A percentile compares a stretch with the other conserved stretches of the same genome.
These are phyloP conservation scores for Gyromitra esculenta DNA, from an alignment of 2,329 filamentous ascomycete genomes.

Conservation along the genomic window DNA sequence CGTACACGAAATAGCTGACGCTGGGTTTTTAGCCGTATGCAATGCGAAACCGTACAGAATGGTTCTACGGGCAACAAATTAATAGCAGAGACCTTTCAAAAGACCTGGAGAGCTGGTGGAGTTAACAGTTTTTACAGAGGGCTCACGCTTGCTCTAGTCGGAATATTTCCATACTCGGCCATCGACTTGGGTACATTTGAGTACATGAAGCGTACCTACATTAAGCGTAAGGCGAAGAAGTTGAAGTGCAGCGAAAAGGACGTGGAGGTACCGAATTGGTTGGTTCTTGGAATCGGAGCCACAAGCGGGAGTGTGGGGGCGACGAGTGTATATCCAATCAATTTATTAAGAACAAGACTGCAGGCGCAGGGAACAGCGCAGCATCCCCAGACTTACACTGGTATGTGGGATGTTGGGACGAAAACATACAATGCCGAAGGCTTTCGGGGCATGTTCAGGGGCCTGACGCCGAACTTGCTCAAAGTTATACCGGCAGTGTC, in stretches of 20 bases:
- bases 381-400: conserved; percentile 88
- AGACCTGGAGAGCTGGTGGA: conserved; percentile 83
- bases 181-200: conserved; percentile 98
- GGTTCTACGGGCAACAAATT: conserved; percentile 84
- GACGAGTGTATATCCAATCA: conserved; percentile 92
- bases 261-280: conserved; percentile 77
- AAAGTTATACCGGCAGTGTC: conserved; percentile 97
- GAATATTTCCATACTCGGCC: conserved; percentile 97
- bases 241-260: conserved; percentile 83
- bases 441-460: conserved; percentile 87
- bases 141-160: conserved; percentile 89
- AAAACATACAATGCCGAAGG: conserved; percentile 88
- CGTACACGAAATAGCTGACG: conserved; percentile 16
- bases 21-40: conserved; percentile 69
- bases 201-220: conserved; percentile 80
- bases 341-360: conserved; percentile 86
- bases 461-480: conserved; percentile 90
- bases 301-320: conserved; percentile 91
- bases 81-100: conserved; percentile 81
- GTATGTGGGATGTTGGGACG: conserved; percentile 86
- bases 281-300: conserved; percentile 87
- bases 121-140: conserved; percentile 85
- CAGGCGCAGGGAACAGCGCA: conserved; percentile 95
- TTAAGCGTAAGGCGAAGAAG: conserved; percentile 74
- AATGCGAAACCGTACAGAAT: conserved; percentile 90